Evolutionary conservation across 257 asterid species (phyloP).

Genomic region (Petunia secreta): DNA sequence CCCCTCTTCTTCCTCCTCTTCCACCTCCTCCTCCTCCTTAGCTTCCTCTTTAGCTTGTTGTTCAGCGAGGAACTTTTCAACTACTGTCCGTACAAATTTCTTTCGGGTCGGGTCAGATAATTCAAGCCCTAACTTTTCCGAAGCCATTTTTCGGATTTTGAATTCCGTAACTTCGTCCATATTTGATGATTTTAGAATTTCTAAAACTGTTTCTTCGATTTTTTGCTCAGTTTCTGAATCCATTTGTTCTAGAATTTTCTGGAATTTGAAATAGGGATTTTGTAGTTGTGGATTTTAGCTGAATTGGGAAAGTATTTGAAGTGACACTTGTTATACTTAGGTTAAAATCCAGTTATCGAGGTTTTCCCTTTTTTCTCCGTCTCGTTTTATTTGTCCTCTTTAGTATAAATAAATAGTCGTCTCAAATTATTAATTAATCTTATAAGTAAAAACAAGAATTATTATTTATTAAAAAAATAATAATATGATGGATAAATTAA

Average conservation of each 20-base stretch:
- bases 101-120: slow-evolving; percentile 71
- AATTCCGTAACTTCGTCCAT: slow-evolving; percentile 86
- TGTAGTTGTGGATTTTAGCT: slow-evolving; percentile 7
- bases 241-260: slow-evolving; percentile 35
- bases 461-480: no score
- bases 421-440: no score
- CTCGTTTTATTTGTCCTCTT: no score
- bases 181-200: slow-evolving; percentile 62
- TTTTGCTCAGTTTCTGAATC: slow-evolving; percentile 57
- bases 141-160: slow-evolving; percentile 76
- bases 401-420: no score
- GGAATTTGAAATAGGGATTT: neutral
- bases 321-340: neutral
- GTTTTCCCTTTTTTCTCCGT: no score
- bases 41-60: slow-evolving; percentile 50
- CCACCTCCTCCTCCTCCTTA: slow-evolving; percentile 23
- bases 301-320: slow-evolving; percentile 8
- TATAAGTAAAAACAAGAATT: no score
- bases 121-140: slow-evolving; percentile 71
- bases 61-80: slow-evolving; percentile 66
- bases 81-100: slow-evolving; percentile 68
- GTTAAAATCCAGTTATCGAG: neutral
- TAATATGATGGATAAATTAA: no score
- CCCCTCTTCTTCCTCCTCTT: slow-evolving; percentile 39
- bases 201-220: slow-evolving; percentile 67